phyloP scores from a whole-genome alignment of 768 basidiomycete species.

The Cystobasidium onofrii region DNA sequence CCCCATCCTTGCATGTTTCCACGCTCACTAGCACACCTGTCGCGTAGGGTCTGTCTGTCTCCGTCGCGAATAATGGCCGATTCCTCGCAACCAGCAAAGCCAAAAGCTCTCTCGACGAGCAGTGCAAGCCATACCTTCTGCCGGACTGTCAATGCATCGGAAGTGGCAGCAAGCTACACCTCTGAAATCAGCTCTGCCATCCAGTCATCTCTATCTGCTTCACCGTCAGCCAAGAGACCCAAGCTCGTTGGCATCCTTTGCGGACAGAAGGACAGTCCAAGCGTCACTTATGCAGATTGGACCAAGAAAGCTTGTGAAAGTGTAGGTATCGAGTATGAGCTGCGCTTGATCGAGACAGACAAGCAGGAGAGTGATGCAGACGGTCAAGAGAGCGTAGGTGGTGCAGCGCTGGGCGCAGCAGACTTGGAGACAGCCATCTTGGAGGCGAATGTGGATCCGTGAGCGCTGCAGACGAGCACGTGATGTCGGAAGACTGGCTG shows the following conservation, averaged over 20 bases:
- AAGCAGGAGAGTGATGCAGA: constrained; percentile 46
- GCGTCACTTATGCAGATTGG: constrained; percentile 65
- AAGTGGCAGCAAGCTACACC: not conserved
- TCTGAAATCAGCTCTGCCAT: constrained; percentile 14
- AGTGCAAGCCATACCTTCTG: not conserved
- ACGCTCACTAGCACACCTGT: not conserved
- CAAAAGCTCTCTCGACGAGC: not conserved
- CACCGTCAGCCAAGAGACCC: not conserved
- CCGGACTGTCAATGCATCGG: constrained; percentile 13
- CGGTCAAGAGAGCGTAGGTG: constrained; percentile 35
- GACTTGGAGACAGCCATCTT: constrained; percentile 94
- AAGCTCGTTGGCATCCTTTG: constrained; percentile 24
- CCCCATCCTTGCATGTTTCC: not conserved
- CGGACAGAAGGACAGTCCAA: constrained; percentile 16
- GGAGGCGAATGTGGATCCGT: constrained; percentile 79
- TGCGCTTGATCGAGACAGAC: constrained; percentile 61
- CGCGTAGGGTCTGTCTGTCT: not conserved
- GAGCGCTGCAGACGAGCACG: constrained; percentile 37
- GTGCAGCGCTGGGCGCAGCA: constrained; percentile 60
- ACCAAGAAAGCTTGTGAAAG: constrained; percentile 82
- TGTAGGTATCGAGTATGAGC: constrained; percentile 76
- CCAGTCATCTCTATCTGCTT: not conserved
- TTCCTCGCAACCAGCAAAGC: not conserved
- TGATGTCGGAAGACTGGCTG: constrained; percentile 2
- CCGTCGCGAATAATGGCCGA: constrained; percentile 3